Base-by-base conservation (phyloP, 345 rosid species). In the Isatis tinctoria region DNA sequence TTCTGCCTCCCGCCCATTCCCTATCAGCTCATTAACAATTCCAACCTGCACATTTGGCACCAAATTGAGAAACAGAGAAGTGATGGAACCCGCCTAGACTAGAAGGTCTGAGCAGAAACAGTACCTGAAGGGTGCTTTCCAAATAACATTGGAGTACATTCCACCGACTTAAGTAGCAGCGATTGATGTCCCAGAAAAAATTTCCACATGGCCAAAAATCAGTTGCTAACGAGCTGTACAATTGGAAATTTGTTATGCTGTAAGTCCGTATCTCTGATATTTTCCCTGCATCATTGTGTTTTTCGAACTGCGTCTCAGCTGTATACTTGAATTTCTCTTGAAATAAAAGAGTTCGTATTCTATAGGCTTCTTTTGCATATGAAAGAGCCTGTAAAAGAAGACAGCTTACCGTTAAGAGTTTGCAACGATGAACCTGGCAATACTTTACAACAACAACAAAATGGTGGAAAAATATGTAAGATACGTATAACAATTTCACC, bases 41-140 rank as follows among this genome's bases (percentile, higher is more conserved):
- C 93, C 99, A 67, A 95, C 87, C 98, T 94, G 82, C 70, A 65
- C 27, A 54, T 67, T 16, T 56, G 39, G 65, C 48, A 60, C 77
- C 53, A 22, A 36, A 60, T 49, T 20, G 20, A 37, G 57, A 61
- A 44, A 62, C 56, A 76, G 70, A 67, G 52, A 70, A 65, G 13
- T 59, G 49, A 39, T 65, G 62, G 49, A 58, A 13, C 40, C 13
- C 10, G 2, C 30, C 66, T 65, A 65, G 27, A 63, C 28, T 37
- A 75, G 49, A 78, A 26, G 65, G 45, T 48, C 49, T 70, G 73
- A 61, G 66, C 54, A 80, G 54, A 59, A 79, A 13, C 43, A 60
- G 62, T 65, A 94, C 98, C 96, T 95, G 97, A 73, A 92, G 86
- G 73, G 82, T 87, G 85, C 99, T 95, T 78, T 95, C 99, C 70